Percentiles rank a stretch among this genome's conserved stretches.
Conservation (phyloP, 2,329 filamentous ascomycete species). For the Phyllosticta citrichinensis region DNA sequence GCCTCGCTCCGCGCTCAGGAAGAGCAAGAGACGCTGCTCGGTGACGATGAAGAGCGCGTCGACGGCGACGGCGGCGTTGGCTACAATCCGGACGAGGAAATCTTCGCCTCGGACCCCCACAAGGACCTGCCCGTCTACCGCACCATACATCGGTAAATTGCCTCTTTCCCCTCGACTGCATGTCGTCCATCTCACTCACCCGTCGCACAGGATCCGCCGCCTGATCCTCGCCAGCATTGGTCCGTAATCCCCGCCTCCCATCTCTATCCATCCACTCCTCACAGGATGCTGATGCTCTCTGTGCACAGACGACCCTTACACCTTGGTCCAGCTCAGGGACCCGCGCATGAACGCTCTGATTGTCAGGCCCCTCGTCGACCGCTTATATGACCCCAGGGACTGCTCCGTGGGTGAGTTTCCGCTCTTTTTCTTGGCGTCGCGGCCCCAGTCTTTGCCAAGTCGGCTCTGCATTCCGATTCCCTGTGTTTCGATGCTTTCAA, state of each 20-base stretch:
- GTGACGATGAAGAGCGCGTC: slow-evolving; percentile 29
- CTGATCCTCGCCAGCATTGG: slow-evolving; percentile 38
- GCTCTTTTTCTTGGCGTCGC: neutral
- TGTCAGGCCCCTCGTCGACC: slow-evolving; percentile 72
- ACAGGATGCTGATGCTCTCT: neutral
- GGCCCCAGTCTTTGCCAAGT: neutral
- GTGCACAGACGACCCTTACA: slow-evolving; percentile 50
- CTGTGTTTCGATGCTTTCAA: neutral
- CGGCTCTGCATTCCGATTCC: neutral
- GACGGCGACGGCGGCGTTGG: slow-evolving; percentile 36
- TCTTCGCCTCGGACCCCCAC: slow-evolving; percentile 45
- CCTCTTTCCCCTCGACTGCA: neutral
- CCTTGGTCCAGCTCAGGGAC: slow-evolving; percentile 66
- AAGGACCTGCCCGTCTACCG: slow-evolving; percentile 61
- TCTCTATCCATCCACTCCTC: neutral
- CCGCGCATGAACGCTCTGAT: slow-evolving; percentile 74
- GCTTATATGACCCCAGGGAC: slow-evolving; percentile 68
- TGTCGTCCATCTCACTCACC: neutral
- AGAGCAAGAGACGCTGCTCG: slow-evolving; percentile 39
- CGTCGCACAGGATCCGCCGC: slow-evolving; percentile 29
- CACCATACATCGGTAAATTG: slow-evolving; percentile 55
- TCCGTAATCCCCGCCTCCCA: slow-evolving; percentile 13
- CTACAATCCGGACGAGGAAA: slow-evolving; percentile 25
- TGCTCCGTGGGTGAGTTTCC: slow-evolving; percentile 56
- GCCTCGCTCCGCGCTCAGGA: slow-evolving; percentile 33